Conservation (phyloP, 2,329 filamentous ascomycete genomes). For the Pseudogymnoascus sp. region DNA sequence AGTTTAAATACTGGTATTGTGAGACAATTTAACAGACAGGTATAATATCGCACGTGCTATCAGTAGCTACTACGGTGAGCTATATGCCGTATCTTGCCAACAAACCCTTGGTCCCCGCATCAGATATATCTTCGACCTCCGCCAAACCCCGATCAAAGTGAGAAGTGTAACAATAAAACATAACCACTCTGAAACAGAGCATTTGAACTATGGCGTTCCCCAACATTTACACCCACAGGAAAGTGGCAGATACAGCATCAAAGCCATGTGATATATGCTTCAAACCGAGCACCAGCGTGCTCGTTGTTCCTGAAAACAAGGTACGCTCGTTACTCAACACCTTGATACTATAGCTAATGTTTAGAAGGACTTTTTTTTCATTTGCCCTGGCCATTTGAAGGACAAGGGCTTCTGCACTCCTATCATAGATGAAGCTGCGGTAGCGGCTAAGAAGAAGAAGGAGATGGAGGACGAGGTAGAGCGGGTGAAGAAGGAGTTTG, state of each 20-base stretch:
- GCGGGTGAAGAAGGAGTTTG: constrained; percentile 61
- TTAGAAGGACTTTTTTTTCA: constrained; percentile 78
- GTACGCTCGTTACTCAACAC: constrained; percentile 39
- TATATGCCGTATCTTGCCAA: constrained; percentile 9
- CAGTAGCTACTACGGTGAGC: constrained; percentile 3
- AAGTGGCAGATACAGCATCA: constrained; percentile 75
- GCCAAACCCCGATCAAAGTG: constrained; percentile 1
- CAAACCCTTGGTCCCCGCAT: neutral
- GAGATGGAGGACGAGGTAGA: constrained; percentile 62
- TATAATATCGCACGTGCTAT: constrained; percentile 4
- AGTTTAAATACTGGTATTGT: neutral
- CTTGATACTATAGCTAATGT: neutral
- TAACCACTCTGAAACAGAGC: neutral
- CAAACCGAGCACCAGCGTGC: constrained; percentile 77
- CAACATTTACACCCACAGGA: constrained; percentile 80
- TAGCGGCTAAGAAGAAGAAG: constrained; percentile 53
- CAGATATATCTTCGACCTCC: constrained; percentile 2
- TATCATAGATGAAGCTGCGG: constrained; percentile 61
- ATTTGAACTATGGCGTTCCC: constrained; percentile 43
- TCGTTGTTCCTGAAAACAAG: constrained; percentile 86
- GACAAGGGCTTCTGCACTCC: constrained; percentile 76
- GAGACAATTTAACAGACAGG: neutral
- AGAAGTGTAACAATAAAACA: neutral
- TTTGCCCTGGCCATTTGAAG: constrained; percentile 76
- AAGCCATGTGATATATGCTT: constrained; percentile 89